A percentile compares a stretch with the other conserved stretches of the same genome.
These are phyloP conservation scores for Cucurbitaria berberidis DNA, from an alignment of 2,329 filamentous ascomycete genomes.

Conservation along the genomic window DNA sequence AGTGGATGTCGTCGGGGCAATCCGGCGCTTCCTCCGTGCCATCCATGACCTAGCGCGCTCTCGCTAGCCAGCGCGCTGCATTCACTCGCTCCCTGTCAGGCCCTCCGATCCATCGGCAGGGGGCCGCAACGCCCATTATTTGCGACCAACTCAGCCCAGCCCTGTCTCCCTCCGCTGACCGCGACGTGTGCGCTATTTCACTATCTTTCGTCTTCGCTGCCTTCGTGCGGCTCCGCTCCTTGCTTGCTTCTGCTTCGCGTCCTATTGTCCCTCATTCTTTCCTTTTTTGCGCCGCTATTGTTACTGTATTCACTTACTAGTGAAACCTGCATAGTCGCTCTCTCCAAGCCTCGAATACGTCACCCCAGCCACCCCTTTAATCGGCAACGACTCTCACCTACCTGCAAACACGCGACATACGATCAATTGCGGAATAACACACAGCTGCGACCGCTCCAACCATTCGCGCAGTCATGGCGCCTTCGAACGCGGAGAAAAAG, in stretches of 20 bases:
- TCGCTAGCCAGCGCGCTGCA: constrained; percentile 14
- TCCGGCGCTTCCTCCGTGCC: constrained; percentile 8
- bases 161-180: constrained; percentile 23
- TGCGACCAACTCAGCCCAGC: constrained; percentile 15
- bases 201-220: constrained; percentile 16
- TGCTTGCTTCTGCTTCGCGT: constrained; percentile 15
- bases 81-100: constrained; percentile 12
- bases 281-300: constrained; percentile 14
- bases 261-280: constrained; percentile 24
- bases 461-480: constrained; percentile 47
- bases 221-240: constrained; percentile 39
- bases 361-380: constrained; percentile 34
- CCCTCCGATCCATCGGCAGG: constrained; percentile 4
- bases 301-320: constrained; percentile 11
- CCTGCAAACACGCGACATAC: constrained; percentile 9
- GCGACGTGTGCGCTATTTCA: constrained; percentile 25
- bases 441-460: not conserved
- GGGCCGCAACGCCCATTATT: constrained; percentile 8
- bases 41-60: not conserved
- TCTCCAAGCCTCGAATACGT: constrained; percentile 26
- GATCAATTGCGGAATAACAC: not conserved
- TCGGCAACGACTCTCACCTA: not conserved
- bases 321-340: constrained; percentile 27
- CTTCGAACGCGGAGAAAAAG: constrained; percentile 59
- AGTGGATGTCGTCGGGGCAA: constrained; percentile 22